Conservation (phyloP, 768 basidiomycete genomes). For the Lactarius vividus region DNA sequence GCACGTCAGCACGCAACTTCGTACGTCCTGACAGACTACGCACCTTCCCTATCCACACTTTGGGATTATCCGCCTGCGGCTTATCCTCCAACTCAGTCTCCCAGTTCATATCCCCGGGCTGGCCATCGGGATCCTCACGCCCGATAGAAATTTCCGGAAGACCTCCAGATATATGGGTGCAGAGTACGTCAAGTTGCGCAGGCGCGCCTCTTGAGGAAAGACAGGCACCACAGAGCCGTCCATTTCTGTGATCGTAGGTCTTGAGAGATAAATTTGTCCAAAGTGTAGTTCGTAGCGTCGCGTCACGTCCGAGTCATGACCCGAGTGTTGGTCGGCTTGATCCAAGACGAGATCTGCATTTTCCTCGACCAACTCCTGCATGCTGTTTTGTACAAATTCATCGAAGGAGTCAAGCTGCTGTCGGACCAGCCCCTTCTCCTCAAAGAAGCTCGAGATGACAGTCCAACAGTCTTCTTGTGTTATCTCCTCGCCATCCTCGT, state of each 20-base stretch:
- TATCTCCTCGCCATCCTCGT: constrained; percentile 67
- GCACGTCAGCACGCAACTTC: not conserved
- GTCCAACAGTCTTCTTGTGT: constrained; percentile 95
- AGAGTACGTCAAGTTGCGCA: constrained; percentile 95
- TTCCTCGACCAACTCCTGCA: constrained; percentile 99
- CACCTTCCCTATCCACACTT: constrained; percentile 95
- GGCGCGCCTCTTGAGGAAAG: constrained; percentile 94
- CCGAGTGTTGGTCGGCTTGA: constrained; percentile 94
- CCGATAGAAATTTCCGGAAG: constrained; percentile 82
- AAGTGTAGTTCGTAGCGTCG: constrained; percentile 97
- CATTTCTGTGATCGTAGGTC: constrained; percentile 91
- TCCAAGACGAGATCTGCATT: constrained; percentile 93
- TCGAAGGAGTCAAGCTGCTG: constrained; percentile 99
- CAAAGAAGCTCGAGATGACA: constrained; percentile 95
- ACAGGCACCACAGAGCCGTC: constrained; percentile 93
- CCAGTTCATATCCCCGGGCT: constrained; percentile 78
- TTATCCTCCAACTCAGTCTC: constrained; percentile 66
- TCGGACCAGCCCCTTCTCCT: constrained; percentile 94
- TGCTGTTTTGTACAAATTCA: constrained; percentile 98
- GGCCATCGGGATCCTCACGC: constrained; percentile 75
- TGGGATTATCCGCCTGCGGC: constrained; percentile 58
- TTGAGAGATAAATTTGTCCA: constrained; percentile 94
- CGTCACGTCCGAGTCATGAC: constrained; percentile 73
- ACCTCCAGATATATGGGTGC: constrained; percentile 95
- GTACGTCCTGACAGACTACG: constrained; percentile 28